These are phyloP conservation scores for Salvia miltiorrhiza DNA, from an alignment of 257 asterid species.

Conservation along the genomic window DNA sequence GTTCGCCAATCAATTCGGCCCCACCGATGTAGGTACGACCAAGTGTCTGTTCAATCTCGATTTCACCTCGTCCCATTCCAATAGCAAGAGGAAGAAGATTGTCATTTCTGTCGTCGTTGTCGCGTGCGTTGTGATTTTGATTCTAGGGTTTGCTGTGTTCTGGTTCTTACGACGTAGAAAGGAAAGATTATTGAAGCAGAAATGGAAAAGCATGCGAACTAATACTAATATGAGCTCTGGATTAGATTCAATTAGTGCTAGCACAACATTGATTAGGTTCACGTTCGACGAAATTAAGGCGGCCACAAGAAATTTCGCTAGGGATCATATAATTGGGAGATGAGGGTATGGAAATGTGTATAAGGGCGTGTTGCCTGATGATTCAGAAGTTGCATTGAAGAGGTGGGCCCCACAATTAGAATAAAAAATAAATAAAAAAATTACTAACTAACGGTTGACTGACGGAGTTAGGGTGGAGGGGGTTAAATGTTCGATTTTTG, in stretches of 20 bases:
- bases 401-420: no score
- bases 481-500: no score
- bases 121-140: conserved; percentile 19
- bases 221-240: conserved; percentile 33
- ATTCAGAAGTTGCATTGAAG: conserved; percentile 75
- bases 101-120: conserved; percentile 35
- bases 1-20: conserved; percentile 53
- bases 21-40: conserved; percentile 64
- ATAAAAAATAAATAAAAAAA: no score
- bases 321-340: conserved; percentile 57
- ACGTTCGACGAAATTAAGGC: conserved; percentile 61
- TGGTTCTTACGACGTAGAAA: conserved; percentile 34
- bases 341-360: conserved; percentile 94
- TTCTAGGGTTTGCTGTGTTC: conserved; percentile 31
- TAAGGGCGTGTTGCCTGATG: conserved; percentile 68
- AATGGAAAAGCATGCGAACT: conserved; percentile 13
- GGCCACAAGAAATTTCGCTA: conserved; percentile 57
- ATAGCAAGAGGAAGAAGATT: conserved; percentile 26
- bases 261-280: conserved; percentile 59
- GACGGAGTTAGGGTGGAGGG: no score
- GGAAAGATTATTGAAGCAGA: conserved; percentile 13
- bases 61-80: conserved; percentile 22
- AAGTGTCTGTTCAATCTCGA: conserved; percentile 71
- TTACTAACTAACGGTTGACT: no score
- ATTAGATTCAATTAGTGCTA: conserved; percentile 59